A percentile compares a stretch with the other conserved stretches of the same genome.
Conservation (phyloP, 2,329 filamentous ascomycete species). For the Aspergillus sp. region DNA sequence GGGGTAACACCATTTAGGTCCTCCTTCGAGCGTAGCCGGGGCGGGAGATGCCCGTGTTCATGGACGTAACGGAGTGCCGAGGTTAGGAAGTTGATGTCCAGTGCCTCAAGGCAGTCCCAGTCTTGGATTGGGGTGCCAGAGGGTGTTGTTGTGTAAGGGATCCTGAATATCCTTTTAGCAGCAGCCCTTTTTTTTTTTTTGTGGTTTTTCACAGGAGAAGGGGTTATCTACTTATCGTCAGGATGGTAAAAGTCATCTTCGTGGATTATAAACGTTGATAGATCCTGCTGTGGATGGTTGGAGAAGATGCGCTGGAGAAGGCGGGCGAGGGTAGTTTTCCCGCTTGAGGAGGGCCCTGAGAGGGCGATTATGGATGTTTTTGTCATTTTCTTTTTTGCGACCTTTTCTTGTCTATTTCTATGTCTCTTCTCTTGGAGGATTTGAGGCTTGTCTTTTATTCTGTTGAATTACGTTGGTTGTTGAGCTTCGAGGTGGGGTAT, state of each 20-base stretch:
- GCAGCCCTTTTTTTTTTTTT: background rate
- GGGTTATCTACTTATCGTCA: conserved; percentile 63
- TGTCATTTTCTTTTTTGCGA: background rate
- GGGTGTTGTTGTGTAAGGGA: conserved; percentile 49
- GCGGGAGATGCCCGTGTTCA: conserved; percentile 57
- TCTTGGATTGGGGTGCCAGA: conserved; percentile 65
- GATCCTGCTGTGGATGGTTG: background rate
- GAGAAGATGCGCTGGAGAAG: conserved; percentile 81
- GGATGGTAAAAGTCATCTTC: conserved; percentile 94
- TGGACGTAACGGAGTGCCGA: conserved; percentile 70
- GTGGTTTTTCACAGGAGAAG: background rate
- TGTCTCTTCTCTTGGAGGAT: background rate
- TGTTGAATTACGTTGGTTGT: background rate
- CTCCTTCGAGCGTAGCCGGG: conserved; percentile 56
- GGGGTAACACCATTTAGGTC: conserved; percentile 55
- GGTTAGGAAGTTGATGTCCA: conserved; percentile 70
- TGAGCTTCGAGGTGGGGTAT: background rate
- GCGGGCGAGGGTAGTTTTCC: conserved; percentile 90
- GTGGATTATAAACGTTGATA: conserved; percentile 72
- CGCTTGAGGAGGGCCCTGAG: conserved; percentile 86
- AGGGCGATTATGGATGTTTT: conserved; percentile 68
- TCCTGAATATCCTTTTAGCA: conserved; percentile 28
- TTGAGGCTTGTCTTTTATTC: background rate
- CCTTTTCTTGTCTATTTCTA: background rate
- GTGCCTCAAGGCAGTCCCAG: conserved; percentile 84